phyloP scores from a whole-genome alignment of 2,329 filamentous ascomycete species.

The Aspergillus sp. region DNA sequence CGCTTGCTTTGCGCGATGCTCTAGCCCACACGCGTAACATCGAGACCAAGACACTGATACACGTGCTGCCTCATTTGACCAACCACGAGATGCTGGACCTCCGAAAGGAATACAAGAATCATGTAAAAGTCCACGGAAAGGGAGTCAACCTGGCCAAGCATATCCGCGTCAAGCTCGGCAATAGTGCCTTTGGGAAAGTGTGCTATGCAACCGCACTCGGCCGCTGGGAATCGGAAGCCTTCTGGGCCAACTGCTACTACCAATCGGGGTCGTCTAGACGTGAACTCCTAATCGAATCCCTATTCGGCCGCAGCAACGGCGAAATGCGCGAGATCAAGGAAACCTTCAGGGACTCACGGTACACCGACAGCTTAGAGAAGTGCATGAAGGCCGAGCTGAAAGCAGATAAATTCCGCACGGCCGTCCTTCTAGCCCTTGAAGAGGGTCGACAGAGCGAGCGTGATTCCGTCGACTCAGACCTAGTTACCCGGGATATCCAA shows the following conservation, averaged over 20 bases:
- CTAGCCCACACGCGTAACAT: constrained; percentile 66
- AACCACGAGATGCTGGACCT: constrained; percentile 87
- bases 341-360: constrained; percentile 88
- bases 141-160: constrained; percentile 54
- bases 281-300: constrained; percentile 85
- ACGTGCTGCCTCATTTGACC: constrained; percentile 79
- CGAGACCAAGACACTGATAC: constrained; percentile 71
- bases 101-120: constrained; percentile 83
- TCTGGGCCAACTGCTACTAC: constrained; percentile 99
- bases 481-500: constrained; percentile 70
- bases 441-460: constrained; percentile 80
- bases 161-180: constrained; percentile 49
- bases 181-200: constrained; percentile 73
- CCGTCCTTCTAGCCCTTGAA: constrained; percentile 79
- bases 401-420: constrained; percentile 93
- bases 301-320: constrained; percentile 87
- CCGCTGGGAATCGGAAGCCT: constrained; percentile 87
- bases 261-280: constrained; percentile 80
- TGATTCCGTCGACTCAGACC: constrained; percentile 61
- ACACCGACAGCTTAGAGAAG: constrained; percentile 72
- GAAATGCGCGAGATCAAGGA: constrained; percentile 86
- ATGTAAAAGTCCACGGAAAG: constrained; percentile 65
- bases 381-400: constrained; percentile 94
- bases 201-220: constrained; percentile 89
- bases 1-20: constrained; percentile 71